Conservation (phyloP, 148 eudicot genomes). For the Vaccinium myrtillus region DNA sequence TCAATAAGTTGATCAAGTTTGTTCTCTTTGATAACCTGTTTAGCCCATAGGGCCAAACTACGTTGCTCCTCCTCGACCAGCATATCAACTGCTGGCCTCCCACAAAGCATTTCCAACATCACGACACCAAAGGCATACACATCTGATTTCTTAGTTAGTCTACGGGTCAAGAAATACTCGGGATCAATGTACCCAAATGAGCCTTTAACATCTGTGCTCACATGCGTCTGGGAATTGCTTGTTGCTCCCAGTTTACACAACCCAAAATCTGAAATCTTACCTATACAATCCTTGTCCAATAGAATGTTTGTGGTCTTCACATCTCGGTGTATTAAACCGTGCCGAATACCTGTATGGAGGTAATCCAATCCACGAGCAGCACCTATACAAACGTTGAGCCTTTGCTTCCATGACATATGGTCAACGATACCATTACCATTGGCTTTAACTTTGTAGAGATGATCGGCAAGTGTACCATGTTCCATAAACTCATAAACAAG, state of each 20-base stretch:
- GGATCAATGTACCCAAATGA: not conserved
- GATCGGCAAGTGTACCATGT: too few species aligned
- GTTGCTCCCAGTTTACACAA: not conserved
- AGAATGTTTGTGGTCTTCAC: not conserved
- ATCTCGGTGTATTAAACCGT: slow-evolving; percentile 25
- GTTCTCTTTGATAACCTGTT: not conserved
- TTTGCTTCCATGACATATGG: too few species aligned
- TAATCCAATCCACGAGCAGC: slow-evolving; percentile 37
- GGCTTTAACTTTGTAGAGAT: too few species aligned
- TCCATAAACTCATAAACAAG: too few species aligned
- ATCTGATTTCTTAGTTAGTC: slow-evolving; percentile 1
- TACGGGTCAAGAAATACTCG: not conserved
- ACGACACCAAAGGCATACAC: not conserved
- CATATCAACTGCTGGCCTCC: not conserved
- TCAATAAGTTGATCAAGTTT: not conserved
- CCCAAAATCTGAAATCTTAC: not conserved
- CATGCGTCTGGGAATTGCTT: not conserved
- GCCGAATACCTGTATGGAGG: slow-evolving; percentile 33
- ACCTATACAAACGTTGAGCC: slow-evolving; percentile 14
- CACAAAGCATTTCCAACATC: not conserved
- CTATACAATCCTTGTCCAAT: not conserved
- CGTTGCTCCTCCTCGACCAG: not conserved
- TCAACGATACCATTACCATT: too few species aligned
- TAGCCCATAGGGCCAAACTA: not conserved
- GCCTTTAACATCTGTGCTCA: not conserved